Conservation (phyloP, 345 rosid genomes). For the Eucalyptus polybractea region DNA sequence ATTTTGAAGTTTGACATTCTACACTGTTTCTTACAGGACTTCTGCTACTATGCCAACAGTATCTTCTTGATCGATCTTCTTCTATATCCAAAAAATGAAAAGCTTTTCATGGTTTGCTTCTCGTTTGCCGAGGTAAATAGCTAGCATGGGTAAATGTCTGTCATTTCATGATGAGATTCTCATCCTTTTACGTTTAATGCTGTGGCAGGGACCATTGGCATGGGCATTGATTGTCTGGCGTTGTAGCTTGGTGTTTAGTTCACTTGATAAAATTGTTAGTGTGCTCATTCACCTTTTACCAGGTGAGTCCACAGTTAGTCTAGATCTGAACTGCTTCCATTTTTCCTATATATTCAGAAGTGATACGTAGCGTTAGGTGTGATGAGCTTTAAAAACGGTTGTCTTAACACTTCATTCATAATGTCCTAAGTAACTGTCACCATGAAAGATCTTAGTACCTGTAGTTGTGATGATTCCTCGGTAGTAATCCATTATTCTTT, state of each 20-base stretch:
- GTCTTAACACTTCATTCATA: neutral
- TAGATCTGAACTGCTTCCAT: neutral
- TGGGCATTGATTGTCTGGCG: slow-evolving; percentile 98
- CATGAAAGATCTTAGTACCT: neutral
- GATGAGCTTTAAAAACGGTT: neutral
- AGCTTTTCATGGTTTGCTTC: slow-evolving; percentile 96
- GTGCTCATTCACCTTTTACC: slow-evolving; percentile 97
- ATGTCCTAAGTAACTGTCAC: neutral
- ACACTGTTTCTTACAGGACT: slow-evolving; percentile 42
- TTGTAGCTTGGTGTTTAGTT: slow-evolving; percentile 94
- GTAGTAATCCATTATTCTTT: neutral
- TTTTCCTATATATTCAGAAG: neutral
- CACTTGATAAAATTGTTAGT: slow-evolving; percentile 86
- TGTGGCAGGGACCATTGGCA: slow-evolving; percentile 79
- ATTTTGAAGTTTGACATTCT: neutral
- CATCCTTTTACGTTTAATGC: neutral
- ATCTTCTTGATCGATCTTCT: slow-evolving; percentile 87
- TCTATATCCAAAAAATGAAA: slow-evolving; percentile 69
- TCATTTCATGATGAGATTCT: neutral
- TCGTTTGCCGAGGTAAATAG: slow-evolving; percentile 79
- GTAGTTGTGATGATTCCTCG: neutral
- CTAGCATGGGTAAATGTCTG: neutral
- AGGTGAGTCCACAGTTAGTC: slow-evolving; percentile 29
- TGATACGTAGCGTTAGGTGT: neutral
- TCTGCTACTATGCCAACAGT: slow-evolving; percentile 95